Conservation (phyloP, 1,139 yeast genomes). For the Groenewaldozyma sp. region DNA sequence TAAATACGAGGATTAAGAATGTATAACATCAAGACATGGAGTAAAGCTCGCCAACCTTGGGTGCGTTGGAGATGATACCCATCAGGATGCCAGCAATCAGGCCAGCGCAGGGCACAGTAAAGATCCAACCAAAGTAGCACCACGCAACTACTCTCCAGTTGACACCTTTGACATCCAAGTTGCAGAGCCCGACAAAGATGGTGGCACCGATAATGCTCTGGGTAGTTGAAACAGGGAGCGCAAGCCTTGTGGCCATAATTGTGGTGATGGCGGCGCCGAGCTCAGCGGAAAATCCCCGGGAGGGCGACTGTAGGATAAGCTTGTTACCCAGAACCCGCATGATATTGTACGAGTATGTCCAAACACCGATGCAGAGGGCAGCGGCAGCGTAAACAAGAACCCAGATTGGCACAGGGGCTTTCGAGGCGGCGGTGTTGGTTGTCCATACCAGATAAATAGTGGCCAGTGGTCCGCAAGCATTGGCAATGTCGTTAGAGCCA, state of each 20-base stretch:
- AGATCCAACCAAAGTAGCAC: conserved; percentile 65
- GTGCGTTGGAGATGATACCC: conserved; percentile 60
- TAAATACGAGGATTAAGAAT: not conserved
- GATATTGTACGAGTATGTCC: conserved; percentile 67
- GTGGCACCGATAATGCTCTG: conserved; percentile 79
- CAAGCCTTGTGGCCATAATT: conserved; percentile 64
- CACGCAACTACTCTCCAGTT: conserved; percentile 73
- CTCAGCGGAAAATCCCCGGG: conserved; percentile 73
- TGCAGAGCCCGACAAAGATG: conserved; percentile 67
- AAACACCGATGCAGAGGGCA: conserved; percentile 57
- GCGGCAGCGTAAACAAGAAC: conserved; percentile 60
- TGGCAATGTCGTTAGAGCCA: conserved; percentile 69
- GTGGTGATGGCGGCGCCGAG: conserved; percentile 72
- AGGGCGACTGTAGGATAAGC: conserved; percentile 67
- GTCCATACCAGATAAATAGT: conserved; percentile 58
- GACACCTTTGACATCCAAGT: conserved; percentile 52
- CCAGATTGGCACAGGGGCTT: conserved; percentile 64
- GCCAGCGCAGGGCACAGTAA: conserved; percentile 70
- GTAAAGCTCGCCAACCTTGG: conserved; percentile 22
- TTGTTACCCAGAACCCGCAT: conserved; percentile 68
- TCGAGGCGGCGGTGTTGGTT: conserved; percentile 38
- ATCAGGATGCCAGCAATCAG: conserved; percentile 58
- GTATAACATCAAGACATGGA: not conserved
- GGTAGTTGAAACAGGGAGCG: conserved; percentile 67
- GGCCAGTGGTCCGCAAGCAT: conserved; percentile 70